These are phyloP conservation scores for Musa itinerans DNA, from an alignment of 176 grass and related monocot species.

Conservation along the genomic window DNA sequence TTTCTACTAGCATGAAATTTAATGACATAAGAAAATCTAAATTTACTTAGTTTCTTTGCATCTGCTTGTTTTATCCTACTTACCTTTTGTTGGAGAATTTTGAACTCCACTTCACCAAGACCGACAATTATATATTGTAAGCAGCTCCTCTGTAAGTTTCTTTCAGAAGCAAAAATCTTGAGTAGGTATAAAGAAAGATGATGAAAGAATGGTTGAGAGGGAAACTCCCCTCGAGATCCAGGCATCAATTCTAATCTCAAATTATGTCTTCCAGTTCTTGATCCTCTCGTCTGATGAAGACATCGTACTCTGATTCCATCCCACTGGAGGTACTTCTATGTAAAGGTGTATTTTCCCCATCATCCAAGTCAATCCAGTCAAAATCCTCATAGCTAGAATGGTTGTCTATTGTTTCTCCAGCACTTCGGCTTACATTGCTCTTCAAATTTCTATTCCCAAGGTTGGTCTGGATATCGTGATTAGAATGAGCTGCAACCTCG, in stretches of 20 bases:
- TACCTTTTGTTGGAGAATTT: too few relatives aligned
- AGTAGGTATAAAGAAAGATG: background rate
- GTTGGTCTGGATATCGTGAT: background rate
- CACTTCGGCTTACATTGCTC: conserved; percentile 14
- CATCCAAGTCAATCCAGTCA: conserved; percentile 69
- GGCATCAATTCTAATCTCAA: conserved; percentile 31
- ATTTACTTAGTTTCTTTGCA: too few relatives aligned
- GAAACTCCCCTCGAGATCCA: background rate
- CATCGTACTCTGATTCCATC: conserved; percentile 35
- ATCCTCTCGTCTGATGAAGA: conserved; percentile 35
- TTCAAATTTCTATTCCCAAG: conserved; percentile 21
- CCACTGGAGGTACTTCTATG: conserved; percentile 35
- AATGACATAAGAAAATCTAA: too few relatives aligned
- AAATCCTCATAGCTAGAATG: conserved; percentile 33
- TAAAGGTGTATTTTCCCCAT: conserved; percentile 64
- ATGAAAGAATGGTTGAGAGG: background rate
- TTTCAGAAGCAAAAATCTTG: background rate
- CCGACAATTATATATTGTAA: too few relatives aligned
- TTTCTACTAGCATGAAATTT: too few relatives aligned
- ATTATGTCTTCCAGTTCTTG: conserved; percentile 48
- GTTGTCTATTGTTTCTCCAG: conserved; percentile 23
- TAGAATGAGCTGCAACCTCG: background rate
- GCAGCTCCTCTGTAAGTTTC: background rate
- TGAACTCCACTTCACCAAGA: too few relatives aligned
- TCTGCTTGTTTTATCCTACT: too few relatives aligned